Base-by-base conservation (phyloP, 1,284 basidiomycete species). In the Cystobasidium pallidum region DNA sequence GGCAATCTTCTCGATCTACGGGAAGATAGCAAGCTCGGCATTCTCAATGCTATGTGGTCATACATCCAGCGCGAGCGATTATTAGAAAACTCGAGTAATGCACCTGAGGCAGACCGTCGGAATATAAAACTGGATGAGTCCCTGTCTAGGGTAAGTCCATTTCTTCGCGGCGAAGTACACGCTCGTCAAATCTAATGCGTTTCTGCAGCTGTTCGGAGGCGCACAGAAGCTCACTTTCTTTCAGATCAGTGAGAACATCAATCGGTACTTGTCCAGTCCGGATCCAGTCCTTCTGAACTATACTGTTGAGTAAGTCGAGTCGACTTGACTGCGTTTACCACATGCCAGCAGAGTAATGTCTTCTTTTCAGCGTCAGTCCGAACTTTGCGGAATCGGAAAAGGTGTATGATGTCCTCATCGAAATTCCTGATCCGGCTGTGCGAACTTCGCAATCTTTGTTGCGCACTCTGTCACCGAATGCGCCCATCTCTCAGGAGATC, bases 401-500 rank as follows among this genome's bases (percentile, higher is more conserved):
- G 75, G 91, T 88, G 0, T 97, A 88, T 84, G 94, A 97, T 79
- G 87, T 95, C 26, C 91, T 95, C 70, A 82, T 97, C 24, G 94
- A 93, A 79, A 86, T 91, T 79, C 94, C 97, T 78, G 94, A 97
- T 79, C 84, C 86, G 13, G 81, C 81, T 0, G 81, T 91, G 90
- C 94, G 85, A 91, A 90, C 70, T 24, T 81, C 76, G 30, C 41
- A 52, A n/a, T 19, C 47, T 43, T 17, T 61, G 21, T 73, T 73
- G 73, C 75, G 70, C 59, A 65, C 24, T 70, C 28, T 47, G 28
- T 30, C 49, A 17, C 54, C 66, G 36, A 28, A 24, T 45, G 58
- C n/a, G 51, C 66, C 64, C 28, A 54, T 30, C 76, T 47, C 66
- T 2, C 39, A 70, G 28, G 62, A 91, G 89, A 89, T 94, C 73